Evolutionary conservation across 164 flowering plant genomes (phyloP), one percentile per base, ranked within the genome.

Genomic region (Vitis amurensis): DNA sequence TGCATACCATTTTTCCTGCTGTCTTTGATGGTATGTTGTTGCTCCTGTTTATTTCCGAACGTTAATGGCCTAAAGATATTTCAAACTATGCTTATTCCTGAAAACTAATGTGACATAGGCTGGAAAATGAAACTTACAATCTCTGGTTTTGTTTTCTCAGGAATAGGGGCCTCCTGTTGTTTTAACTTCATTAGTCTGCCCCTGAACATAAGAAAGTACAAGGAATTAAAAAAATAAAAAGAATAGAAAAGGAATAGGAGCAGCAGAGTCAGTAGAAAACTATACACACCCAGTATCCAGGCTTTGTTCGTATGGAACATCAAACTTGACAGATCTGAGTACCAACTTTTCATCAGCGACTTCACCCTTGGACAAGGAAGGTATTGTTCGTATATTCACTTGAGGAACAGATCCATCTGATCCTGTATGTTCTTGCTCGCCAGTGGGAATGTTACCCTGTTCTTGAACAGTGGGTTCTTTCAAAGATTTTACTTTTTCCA

Each of bases 71-170:
- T 81, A 67, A 13, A 68, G 31, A 59, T 72, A 74, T 48, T 0
- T 49, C 71, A 62, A 10, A 11, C 31, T 63, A 11, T 30, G 37
- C 13, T 16, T 2, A n/a, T 1, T 44, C 56, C 47, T n/a, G 3
- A 14, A 47, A 51, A 14, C 37, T 44, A 62, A 65, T 23, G 9
- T 14, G 14, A 30, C 14, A 63, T 59, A 11, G 19, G 73, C 31
- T 37, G 16, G 59, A 23, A 47, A 51, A 49, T 55, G n/a, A 71
- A 61, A 71, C 80, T 66, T 78, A 86, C 90, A 64, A 63, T 74
- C 13, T 72, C 76, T 59, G 71, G 51, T 66, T 70, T 73, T 61
- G 77, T 71, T n/a, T n/a, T n/a, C 11, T 71, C 72, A 37, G 17
- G 47, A 64, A 65, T 37, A 16, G 60, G 48, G 50, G 67, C 56